phyloP scores from a whole-genome alignment of 2,329 filamentous ascomycete genomes.

The Venturia aucupariae region DNA sequence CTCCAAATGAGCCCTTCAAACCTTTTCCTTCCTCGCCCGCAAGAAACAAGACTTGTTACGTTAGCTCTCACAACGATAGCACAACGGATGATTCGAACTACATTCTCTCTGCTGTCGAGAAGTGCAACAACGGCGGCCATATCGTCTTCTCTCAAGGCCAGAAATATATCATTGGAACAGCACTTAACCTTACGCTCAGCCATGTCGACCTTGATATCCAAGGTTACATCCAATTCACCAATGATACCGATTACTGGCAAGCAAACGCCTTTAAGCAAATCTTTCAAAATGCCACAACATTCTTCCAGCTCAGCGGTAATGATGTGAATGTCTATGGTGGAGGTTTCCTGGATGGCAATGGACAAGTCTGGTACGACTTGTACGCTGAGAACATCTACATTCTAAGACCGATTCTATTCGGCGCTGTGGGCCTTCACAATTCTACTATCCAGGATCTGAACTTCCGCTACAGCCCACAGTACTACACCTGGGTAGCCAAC shows the following conservation, averaged over 20 bases:
- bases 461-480: conserved; percentile 51
- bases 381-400: conserved; percentile 50
- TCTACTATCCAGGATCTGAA: conserved; percentile 52
- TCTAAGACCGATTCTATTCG: conserved; percentile 50
- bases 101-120: conserved; percentile 46
- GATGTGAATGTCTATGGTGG: conserved; percentile 61
- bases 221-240: conserved; percentile 53
- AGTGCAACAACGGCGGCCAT: conserved; percentile 55
- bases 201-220: conserved; percentile 55
- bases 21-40: conserved; percentile 26
- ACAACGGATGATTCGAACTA: conserved; percentile 41
- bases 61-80: conserved; percentile 30
- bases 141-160: conserved; percentile 48
- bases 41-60: conserved; percentile 30
- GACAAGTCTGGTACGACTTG: conserved; percentile 51
- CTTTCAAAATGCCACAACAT: conserved; percentile 59
- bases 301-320: conserved; percentile 57
- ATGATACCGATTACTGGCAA: conserved; percentile 62
- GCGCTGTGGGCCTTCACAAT: conserved; percentile 47
- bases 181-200: conserved; percentile 51
- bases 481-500: conserved; percentile 60
- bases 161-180: conserved; percentile 53
- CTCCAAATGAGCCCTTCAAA: conserved; percentile 15
- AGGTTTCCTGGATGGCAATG: conserved; percentile 57
- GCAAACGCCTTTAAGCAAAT: conserved; percentile 52